Base-by-base conservation (phyloP, 148 eudicot species). In the Camellia japonica region DNA sequence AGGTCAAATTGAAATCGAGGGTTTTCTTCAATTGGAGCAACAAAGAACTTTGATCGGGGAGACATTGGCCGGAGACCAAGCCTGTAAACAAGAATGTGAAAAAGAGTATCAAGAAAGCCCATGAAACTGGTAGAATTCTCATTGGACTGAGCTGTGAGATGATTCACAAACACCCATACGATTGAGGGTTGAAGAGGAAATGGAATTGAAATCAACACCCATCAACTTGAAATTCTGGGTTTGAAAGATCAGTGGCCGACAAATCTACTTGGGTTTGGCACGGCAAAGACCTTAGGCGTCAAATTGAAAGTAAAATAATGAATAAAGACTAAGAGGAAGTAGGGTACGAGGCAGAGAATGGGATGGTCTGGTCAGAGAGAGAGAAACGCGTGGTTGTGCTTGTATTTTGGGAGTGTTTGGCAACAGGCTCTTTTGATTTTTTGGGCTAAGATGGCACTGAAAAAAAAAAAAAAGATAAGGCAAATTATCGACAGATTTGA, bases 81-180 rank as follows among this genome's bases (percentile, higher is more conserved):
- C 12, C 12, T 55, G 12, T 55, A 51, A 41, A 20, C 77, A 60
- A 79, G 81, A 41, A 66, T 80, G 77, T 80, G 68, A 43, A 81
- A 44, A 78, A 67, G 23, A 74, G 64, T 38, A 78, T 55, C 51
- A 18, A 66, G 47, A 77, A 58, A 54, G 55, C 30, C 80, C 73
- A 52, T 3, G 54, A 78, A 55, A 71, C n/a, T 51, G 10, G 9
- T 41, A 5, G 49, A 30, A 38, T 54, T 19, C 46, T 73, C 77
- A 65, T 73, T 51, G 74, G 64, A 67, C 30, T 38, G 15, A 51
- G 15, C 6, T 52, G 38, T n/a, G 10, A 30, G 38, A 76, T 3
- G 63, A 65, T 7, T 8, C 38, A n/a, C 19, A 60, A 60, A 60
- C 78, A 61, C 78, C 78, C 78, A 75, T 75, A 49, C 23, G 66